phyloP scores from a whole-genome alignment of 495 filamentous ascomycete genomes.

The Penicillium paxilli region DNA sequence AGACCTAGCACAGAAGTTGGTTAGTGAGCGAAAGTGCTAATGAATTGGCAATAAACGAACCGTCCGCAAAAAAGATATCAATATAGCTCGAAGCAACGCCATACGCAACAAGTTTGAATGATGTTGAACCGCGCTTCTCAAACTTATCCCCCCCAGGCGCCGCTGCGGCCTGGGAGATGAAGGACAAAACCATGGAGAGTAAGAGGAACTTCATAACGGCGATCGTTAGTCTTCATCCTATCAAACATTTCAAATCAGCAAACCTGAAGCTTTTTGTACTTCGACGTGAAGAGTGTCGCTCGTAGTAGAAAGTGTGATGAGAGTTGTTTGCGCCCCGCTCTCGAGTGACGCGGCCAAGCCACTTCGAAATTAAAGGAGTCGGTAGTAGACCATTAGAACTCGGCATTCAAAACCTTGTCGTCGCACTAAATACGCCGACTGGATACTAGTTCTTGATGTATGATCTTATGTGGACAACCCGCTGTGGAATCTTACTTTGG shows the following conservation, averaged over 20 bases:
- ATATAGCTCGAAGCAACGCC: slow-evolving; percentile 1
- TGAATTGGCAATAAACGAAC: neutral
- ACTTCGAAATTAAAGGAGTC: neutral
- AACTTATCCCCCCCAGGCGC: neutral
- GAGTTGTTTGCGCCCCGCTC: neutral
- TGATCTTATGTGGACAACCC: no score
- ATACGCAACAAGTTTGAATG: slow-evolving; percentile 22
- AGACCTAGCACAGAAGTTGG: slow-evolving; percentile 9
- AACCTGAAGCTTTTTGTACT: neutral
- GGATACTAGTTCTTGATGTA: neutral
- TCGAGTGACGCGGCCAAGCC: slow-evolving; percentile 1
- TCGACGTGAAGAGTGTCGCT: neutral
- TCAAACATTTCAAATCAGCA: neutral
- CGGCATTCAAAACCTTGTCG: neutral
- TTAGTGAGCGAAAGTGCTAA: neutral
- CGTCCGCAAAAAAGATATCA: slow-evolving; percentile 23
- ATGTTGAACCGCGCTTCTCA: slow-evolving; percentile 16
- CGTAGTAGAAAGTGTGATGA: neutral
- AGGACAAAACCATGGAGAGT: slow-evolving; percentile 4
- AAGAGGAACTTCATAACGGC: slow-evolving; percentile 13
- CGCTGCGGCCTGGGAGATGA: slow-evolving; percentile 3
- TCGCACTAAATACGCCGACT: neutral
- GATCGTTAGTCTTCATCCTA: neutral
- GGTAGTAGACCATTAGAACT: neutral
- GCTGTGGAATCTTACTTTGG: neutral